A percentile compares a stretch with the other conserved stretches of the same genome.
Conservation (phyloP, 2,329 filamentous ascomycete species). For the Colletotrichum tropicale region DNA sequence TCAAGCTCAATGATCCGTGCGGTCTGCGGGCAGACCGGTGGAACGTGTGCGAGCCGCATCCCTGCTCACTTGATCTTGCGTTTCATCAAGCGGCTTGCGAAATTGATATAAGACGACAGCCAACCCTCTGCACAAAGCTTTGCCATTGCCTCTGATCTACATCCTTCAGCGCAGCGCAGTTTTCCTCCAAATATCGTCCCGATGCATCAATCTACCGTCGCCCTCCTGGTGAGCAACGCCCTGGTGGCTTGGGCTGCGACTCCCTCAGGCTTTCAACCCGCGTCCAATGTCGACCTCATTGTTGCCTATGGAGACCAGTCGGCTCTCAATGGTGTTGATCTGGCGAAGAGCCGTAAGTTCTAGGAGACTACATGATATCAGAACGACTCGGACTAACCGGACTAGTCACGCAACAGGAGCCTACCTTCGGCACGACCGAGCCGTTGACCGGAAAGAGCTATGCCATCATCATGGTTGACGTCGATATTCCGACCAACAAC, state of each 20-base stretch:
- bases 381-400: neutral
- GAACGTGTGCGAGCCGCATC: neutral
- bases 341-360: slow-evolving; percentile 39
- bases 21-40: neutral
- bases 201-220: neutral
- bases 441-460: slow-evolving; percentile 30
- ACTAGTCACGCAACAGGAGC: neutral
- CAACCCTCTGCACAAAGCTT: neutral
- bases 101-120: neutral
- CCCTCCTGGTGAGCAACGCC: neutral
- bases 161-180: neutral
- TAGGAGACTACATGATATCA: fast-evolving
- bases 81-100: neutral
- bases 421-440: slow-evolving; percentile 11
- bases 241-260: slow-evolving; percentile 38
- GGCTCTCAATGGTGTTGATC: slow-evolving; percentile 39
- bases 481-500: slow-evolving; percentile 44
- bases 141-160: neutral
- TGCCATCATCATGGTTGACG: slow-evolving; percentile 45
- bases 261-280: slow-evolving; percentile 44
- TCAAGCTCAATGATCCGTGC: neutral
- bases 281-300: slow-evolving; percentile 37
- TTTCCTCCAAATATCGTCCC: neutral
- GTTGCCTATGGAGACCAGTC: slow-evolving; percentile 39
- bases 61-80: neutral